Evolutionary conservation across 192 early-diverging fungal genomes (phyloP).

Genomic region (Backusella luteola): DNA sequence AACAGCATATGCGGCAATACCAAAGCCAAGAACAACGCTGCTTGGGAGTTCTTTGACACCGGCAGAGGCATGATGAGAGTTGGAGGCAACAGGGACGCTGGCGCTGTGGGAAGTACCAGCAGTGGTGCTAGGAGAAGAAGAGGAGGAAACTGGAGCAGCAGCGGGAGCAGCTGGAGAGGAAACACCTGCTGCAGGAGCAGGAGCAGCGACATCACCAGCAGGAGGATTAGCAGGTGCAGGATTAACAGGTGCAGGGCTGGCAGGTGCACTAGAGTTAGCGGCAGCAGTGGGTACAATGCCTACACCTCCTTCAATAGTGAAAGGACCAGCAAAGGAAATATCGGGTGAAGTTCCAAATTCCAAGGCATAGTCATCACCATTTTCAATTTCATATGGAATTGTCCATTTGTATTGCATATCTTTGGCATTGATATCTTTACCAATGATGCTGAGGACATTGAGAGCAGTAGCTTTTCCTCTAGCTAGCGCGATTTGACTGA

Average conservation of each 20-base stretch:
- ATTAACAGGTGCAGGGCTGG: not conserved
- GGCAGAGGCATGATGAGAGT: not conserved
- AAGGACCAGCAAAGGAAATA: constrained; percentile 31
- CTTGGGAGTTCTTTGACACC: not conserved
- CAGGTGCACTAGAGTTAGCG: not conserved
- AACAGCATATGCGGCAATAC: constrained; percentile 4
- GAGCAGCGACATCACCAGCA: not conserved
- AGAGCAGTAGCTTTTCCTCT: constrained; percentile 27
- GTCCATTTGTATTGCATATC: constrained; percentile 23
- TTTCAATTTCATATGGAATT: constrained; percentile 25
- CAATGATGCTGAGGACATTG: constrained; percentile 23
- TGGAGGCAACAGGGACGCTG: not conserved
- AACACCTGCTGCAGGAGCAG: not conserved
- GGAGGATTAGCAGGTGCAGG: not conserved
- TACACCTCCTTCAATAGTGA: constrained; percentile 27
- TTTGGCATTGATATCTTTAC: constrained; percentile 22
- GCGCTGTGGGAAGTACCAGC: not conserved
- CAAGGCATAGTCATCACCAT: constrained; percentile 30
- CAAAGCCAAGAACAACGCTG: not conserved
- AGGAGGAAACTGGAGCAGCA: not conserved
- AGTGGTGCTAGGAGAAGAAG: not conserved
- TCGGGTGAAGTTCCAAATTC: constrained; percentile 33
- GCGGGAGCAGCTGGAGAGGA: constrained; percentile 1
- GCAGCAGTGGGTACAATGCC: constrained; percentile 5
- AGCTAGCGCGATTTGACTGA: constrained; percentile 31